Evolutionary conservation across 2,329 filamentous ascomycete species (phyloP).

Genomic region (Rutstroemia sp.): DNA sequence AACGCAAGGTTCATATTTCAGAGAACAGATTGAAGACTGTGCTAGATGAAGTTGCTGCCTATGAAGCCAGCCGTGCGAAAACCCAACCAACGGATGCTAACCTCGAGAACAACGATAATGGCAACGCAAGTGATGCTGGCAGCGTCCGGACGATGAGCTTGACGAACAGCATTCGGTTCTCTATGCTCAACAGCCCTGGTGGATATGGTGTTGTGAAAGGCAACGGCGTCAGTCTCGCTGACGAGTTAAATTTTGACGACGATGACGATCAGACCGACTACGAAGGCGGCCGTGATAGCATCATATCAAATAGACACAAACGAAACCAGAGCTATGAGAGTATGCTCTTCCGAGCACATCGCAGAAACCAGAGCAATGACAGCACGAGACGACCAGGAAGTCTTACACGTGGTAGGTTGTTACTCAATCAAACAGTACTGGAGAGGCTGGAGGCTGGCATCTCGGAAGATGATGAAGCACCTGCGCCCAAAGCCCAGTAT

Average conservation of each 20-base stretch:
- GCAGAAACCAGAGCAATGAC: conserved; percentile 50
- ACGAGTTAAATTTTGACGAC: conserved; percentile 82
- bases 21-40: conserved; percentile 79
- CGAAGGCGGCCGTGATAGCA: conserved; percentile 53
- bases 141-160: conserved; percentile 71
- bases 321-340: conserved; percentile 54
- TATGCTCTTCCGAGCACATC: conserved; percentile 41
- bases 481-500: conserved; percentile 47
- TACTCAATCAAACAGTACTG: conserved; percentile 47
- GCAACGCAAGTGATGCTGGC: conserved; percentile 55
- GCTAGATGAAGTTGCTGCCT: conserved; percentile 75
- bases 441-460: conserved; percentile 48
- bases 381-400: conserved; percentile 50
- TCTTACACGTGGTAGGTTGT: conserved; percentile 44
- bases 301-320: conserved; percentile 44
- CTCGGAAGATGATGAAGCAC: conserved; percentile 42
- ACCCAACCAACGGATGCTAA: conserved; percentile 50
- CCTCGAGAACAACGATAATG: conserved; percentile 50
- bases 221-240: conserved; percentile 72
- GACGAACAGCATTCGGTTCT: conserved; percentile 66
- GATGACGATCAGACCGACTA: conserved; percentile 64
- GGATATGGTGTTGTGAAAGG: conserved; percentile 45
- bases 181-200: conserved; percentile 53
- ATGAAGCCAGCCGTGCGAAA: conserved; percentile 49
- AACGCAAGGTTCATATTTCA: conserved; percentile 82